Percentiles rank a stretch among this genome's conserved stretches.
These are phyloP conservation scores for Corchorus olitorius DNA, from an alignment of 345 rosid genomes.

Conservation along the genomic window DNA sequence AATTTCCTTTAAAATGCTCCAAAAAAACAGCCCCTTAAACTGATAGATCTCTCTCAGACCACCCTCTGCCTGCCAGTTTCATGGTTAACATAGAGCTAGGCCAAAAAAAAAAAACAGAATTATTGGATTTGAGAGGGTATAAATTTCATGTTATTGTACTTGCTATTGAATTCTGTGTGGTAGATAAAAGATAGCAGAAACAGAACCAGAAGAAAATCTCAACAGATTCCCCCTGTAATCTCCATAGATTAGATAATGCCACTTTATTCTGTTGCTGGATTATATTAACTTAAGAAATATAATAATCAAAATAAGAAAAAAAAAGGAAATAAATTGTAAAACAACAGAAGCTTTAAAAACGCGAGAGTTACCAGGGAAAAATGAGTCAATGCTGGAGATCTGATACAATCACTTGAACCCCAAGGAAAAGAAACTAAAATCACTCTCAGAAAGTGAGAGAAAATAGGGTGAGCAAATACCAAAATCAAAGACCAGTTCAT, in stretches of 20 bases:
- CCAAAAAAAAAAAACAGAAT: not conserved
- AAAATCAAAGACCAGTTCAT: slow-evolving; percentile 25
- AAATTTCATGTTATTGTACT: not conserved
- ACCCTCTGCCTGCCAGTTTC: not conserved
- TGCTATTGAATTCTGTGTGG: slow-evolving; percentile 5
- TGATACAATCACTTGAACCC: slow-evolving; percentile 33
- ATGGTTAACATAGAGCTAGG: not conserved
- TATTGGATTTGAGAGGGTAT: not conserved
- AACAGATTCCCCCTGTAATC: slow-evolving; percentile 32
- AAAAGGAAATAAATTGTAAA: not conserved
- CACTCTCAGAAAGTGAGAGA: slow-evolving; percentile 15
- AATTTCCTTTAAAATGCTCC: not conserved
- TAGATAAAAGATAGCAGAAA: slow-evolving; percentile 14
- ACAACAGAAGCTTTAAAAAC: not conserved
- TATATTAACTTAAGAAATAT: slow-evolving; percentile 14
- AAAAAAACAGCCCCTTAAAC: slow-evolving; percentile 8
- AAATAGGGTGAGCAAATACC: slow-evolving; percentile 19
- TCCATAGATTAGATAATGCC: slow-evolving; percentile 43
- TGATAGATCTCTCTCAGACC: slow-evolving; percentile 25
- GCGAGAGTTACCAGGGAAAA: slow-evolving; percentile 35
- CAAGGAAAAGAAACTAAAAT: slow-evolving; percentile 17
- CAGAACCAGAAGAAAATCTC: slow-evolving; percentile 34
- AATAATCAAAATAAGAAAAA: not conserved
- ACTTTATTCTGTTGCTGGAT: slow-evolving; percentile 37
- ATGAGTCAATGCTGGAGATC: slow-evolving; percentile 63